Percentiles rank a stretch among this genome's conserved stretches.
Evolutionary conservation across 371 early-diverging fungal species (phyloP).

Genomic region (Mucor racemosus): DNA sequence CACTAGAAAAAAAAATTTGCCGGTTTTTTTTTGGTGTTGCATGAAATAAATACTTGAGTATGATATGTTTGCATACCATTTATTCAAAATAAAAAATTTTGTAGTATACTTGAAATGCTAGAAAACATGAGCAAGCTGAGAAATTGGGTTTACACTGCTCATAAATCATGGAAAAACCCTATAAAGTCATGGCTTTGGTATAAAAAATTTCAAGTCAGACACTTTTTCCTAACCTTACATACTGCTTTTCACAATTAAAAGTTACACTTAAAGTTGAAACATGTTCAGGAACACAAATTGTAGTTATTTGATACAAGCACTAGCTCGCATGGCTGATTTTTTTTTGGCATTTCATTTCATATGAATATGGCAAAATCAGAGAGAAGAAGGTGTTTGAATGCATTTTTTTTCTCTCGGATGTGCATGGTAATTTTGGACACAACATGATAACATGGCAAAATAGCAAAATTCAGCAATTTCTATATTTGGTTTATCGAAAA

Average conservation of each 20-base stretch:
- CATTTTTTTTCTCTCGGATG: not conserved
- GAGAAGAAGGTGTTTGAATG: not conserved
- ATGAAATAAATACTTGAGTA: not conserved
- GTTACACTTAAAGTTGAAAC: not conserved
- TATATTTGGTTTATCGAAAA: not conserved
- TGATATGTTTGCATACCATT: not conserved
- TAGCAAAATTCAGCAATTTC: not conserved
- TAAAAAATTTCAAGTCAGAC: too few relatives aligned
- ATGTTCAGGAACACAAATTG: not conserved
- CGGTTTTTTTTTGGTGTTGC: not conserved
- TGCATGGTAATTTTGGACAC: not conserved
- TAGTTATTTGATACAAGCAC: not conserved
- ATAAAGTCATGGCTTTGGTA: too few relatives aligned
- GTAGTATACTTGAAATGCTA: not conserved
- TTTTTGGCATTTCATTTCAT: constrained; percentile 3
- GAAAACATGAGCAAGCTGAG: not conserved
- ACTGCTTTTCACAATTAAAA: too few relatives aligned
- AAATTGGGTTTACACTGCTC: too few relatives aligned
- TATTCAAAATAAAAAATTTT: not conserved
- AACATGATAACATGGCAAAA: not conserved
- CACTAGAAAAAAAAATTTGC: not conserved
- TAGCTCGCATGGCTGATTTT: not conserved
- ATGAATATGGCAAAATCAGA: not conserved
- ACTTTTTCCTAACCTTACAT: too few relatives aligned
- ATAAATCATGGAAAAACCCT: too few relatives aligned